Base-by-base conservation (phyloP, 331 rosid species). In the Rosa hybrid region DNA sequence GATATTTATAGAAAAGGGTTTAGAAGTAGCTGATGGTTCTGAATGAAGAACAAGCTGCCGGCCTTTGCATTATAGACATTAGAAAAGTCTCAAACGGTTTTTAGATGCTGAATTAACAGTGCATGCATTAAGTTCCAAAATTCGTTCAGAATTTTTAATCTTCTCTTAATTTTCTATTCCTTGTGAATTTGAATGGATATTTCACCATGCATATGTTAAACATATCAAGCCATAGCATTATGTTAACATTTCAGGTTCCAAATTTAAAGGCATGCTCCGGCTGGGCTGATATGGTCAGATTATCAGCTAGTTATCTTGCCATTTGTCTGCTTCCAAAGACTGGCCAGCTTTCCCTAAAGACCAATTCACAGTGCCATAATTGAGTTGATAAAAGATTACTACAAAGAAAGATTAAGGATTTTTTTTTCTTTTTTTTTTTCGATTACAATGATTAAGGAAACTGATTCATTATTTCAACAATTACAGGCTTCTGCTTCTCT, bases 31-130 rank as follows among this genome's bases (percentile, higher is more conserved):
- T 54, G n/a, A 20, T 54, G 78, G 68, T 13, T 7, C 49, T 74
- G 78, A 74, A 74, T 39, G 57, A 75, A 75, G 70, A 76, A 63
- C 80, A 76, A 30, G 57, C 57, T 4, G 73, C 80, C 80, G 73
- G 62, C 80, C 17, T 56, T n/a, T 56, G 68, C 54, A 39, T 41
- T 1, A 44, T 5, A 41, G 54, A 21, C 54, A 23, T 42, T 8
- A 44, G 70, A 60, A 0, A 42, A 23, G 69, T 21, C 54, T 21
- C 17, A 0, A 41, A 57, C 39, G 25, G 6, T 39, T 67, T n/a
- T 8, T 4, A 59, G 7, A n/a, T 6, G 69, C 67, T 39, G 12
- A 54, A 6, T 39, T 56, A 73, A 18, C 39, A 56, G 64, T n/a
- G n/a, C 65, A 73, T 10, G 12, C 63, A 20, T 73, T 74, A 74